Base-by-base conservation (phyloP, 2,329 filamentous ascomycete species). In the Botrytis cinerea region DNA sequence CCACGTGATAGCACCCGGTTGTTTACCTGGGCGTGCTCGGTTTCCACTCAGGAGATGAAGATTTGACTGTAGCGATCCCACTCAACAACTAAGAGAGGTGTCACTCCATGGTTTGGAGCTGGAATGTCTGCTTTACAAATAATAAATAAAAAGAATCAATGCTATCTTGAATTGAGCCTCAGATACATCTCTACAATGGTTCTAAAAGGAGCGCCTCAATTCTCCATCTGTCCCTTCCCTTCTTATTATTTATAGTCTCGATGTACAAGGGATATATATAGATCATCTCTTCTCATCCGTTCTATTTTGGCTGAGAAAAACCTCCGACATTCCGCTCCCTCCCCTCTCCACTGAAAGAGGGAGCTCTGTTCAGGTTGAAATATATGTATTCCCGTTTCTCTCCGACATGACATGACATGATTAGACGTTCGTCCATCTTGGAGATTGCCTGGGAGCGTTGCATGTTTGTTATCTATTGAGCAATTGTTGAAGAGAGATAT, bases 251-350 rank as follows among this genome's bases (percentile, higher is more conserved):
- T 51, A 51, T 51, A 51, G 48, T 51, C 48, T 51, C 6, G 4
- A n/a, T n/a, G 25, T 51, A 16, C 25, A 51, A 25, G 48, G 12
- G 18, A n/a, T 51, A 51, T 48, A n/a, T 54, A 54, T 54, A 51
- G 25, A 51, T 14, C 10, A n/a, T n/a, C 6, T 14, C 48, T 51
- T 51, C 48, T n/a, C 48, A 5, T 14, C 22, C 48, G 2, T 25
- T 51, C 48, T n/a, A 54, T n/a, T 54, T 54, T n/a, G n/a, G 48
- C 14, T 3, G 25, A n/a, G 48, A 54, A 16, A 40, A 43, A 1
- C 25, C 61, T 45, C 61, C 61, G 61, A 63, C n/a, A 43, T 43
- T 63, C 61, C 61, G 61, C 61, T 25, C 61, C 61, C n/a, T n/a
- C 38, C 38, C 38, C 61, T 43, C 38, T 43, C 35, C 38, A 45